These are phyloP conservation scores for Stenogyne calaminthoides DNA, from an alignment of 305 asterid species.

Conservation along the genomic window DNA sequence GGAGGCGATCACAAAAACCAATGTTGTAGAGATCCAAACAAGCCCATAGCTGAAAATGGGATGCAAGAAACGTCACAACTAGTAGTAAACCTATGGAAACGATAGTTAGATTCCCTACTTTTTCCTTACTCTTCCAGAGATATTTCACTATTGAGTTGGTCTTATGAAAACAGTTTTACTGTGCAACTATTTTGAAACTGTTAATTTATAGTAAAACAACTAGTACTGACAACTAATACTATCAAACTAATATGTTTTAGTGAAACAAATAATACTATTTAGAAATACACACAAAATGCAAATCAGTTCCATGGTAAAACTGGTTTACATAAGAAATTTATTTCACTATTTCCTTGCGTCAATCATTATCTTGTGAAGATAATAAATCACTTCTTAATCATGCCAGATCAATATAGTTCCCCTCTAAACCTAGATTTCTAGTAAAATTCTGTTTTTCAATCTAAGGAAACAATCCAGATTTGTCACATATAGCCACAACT, in stretches of 20 bases:
- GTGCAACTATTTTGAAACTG: too few species aligned
- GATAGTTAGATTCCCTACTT: not conserved
- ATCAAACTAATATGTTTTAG: too few species aligned
- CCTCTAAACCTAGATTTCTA: not conserved
- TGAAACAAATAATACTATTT: too few species aligned
- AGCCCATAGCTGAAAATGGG: slow-evolving; percentile 70
- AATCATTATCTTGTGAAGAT: not conserved
- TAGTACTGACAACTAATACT: too few species aligned
- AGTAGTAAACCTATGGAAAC: slow-evolving; percentile 7
- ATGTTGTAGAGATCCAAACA: slow-evolving; percentile 92
- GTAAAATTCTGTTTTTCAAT: slow-evolving; percentile 2
- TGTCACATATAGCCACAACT: slow-evolving; percentile 12
- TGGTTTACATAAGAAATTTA: too few species aligned
- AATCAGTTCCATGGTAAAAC: too few species aligned
- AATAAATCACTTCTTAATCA: not conserved
- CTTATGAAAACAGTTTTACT: too few species aligned
- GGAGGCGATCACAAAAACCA: slow-evolving; percentile 77
- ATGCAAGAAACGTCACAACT: slow-evolving; percentile 12
- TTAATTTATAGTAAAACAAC: too few species aligned
- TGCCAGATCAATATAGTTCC: not conserved
- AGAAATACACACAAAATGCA: too few species aligned
- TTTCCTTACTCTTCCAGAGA: slow-evolving; percentile 5
- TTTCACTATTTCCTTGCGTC: too few species aligned
- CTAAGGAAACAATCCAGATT: slow-evolving; percentile 1
- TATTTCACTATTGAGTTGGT: slow-evolving; percentile 2